Conservation (phyloP, 345 rosid genomes). For the Eucalyptus polybractea region DNA sequence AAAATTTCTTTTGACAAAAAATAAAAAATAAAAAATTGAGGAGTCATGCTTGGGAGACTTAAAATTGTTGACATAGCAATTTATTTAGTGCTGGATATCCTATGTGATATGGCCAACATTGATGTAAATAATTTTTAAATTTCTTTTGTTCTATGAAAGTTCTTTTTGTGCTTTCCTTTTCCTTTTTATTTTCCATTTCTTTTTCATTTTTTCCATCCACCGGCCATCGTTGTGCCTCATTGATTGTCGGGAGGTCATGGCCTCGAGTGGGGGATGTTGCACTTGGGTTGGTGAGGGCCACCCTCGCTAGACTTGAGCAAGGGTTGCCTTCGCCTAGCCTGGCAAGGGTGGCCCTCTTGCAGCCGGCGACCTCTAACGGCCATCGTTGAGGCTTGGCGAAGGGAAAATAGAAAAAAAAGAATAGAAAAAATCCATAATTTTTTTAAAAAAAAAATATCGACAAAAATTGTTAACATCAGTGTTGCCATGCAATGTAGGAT, state of each 20-base stretch:
- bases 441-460: too few species aligned
- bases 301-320: accelerated
- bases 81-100: accelerated
- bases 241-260: accelerated
- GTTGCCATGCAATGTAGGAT: accelerated
- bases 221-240: accelerated
- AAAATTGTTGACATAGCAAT: background rate
- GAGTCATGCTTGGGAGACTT: background rate
- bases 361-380: accelerated
- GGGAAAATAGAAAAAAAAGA: accelerated
- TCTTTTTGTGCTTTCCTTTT: too few species aligned
- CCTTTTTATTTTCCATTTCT: too few species aligned
- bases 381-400: background rate
- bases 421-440: too few species aligned
- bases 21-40: too few species aligned
- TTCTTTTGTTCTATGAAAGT: too few species aligned
- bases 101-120: accelerated
- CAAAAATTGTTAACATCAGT: too few species aligned
- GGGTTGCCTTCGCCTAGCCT: background rate
- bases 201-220: background rate
- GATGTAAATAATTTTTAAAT: background rate
- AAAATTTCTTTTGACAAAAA: too few species aligned
- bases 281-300: background rate
- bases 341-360: accelerated
- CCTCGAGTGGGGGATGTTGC: accelerated